A percentile compares a stretch with the other conserved stretches of the same genome.
Conservation (phyloP, 345 rosid genomes). For the Noccaea bulbosa region DNA sequence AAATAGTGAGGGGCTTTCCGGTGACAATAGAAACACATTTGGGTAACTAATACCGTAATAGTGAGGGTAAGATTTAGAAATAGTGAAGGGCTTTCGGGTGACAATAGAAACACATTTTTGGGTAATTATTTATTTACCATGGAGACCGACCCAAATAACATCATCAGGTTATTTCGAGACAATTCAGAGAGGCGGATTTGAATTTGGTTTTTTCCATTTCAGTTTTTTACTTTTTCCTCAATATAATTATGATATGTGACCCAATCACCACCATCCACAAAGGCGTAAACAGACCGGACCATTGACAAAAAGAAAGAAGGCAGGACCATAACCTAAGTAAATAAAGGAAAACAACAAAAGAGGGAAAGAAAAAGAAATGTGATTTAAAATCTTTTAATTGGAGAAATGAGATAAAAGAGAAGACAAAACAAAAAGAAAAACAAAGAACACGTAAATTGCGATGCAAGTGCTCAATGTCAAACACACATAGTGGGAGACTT, state of each 20-base stretch:
- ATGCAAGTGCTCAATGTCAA: slow-evolving; percentile 30
- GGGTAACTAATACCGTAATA: too few relatives aligned
- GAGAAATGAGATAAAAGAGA: not conserved
- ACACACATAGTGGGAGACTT: slow-evolving; percentile 34
- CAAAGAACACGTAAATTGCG: slow-evolving; percentile 14
- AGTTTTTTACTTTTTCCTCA: slow-evolving; percentile 4
- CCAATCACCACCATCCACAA: not conserved
- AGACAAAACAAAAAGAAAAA: not conserved
- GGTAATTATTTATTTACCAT: not conserved
- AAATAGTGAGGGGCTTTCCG: slow-evolving; percentile 19
- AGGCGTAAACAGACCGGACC: slow-evolving; percentile 15
- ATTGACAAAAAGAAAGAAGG: slow-evolving; percentile 11
- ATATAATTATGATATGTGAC: not conserved
- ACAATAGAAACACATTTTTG: not conserved
- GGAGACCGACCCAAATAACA: not conserved
- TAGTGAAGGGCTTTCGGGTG: slow-evolving; percentile 16
- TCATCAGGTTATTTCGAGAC: slow-evolving; percentile 20
- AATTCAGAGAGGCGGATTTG: not conserved
- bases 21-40: not conserved
- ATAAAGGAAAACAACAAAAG: not conserved
- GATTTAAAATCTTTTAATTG: not conserved
- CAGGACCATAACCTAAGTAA: slow-evolving; percentile 25
- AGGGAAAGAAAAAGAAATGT: not conserved
- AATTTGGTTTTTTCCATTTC: not conserved
- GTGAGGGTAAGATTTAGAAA: slow-evolving; percentile 12